Conservation (phyloP, 176 grass and related monocot species). For the Paspalum notatum region DNA sequence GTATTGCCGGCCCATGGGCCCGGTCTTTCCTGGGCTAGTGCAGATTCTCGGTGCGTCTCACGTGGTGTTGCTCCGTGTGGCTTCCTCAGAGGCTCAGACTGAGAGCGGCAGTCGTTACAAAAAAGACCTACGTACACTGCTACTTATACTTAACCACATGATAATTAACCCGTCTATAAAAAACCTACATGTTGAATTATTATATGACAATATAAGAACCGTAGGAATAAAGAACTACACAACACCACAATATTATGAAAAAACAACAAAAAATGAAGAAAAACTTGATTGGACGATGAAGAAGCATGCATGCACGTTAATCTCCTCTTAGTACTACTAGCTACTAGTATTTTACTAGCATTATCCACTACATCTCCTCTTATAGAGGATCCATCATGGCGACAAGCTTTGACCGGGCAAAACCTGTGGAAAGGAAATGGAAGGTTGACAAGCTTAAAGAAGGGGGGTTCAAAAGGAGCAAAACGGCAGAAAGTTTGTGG, state of each 20-base stretch:
- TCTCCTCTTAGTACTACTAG: not conserved
- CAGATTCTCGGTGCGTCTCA: constrained; percentile 24
- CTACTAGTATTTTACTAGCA: not conserved
- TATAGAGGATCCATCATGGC: constrained; percentile 25
- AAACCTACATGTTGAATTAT: not conserved
- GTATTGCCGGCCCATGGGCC: constrained; percentile 32
- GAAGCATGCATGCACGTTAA: not conserved
- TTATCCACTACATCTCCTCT: not conserved
- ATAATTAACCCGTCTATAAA: not conserved
- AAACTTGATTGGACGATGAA: not conserved
- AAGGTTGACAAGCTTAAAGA: constrained; percentile 56
- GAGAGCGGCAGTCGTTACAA: no score
- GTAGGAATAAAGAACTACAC: no score
- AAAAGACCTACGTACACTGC: no score
- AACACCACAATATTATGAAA: not conserved
- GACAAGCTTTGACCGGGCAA: constrained; percentile 36
- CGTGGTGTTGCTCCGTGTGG: not conserved
- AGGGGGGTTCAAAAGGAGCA: constrained; percentile 40
- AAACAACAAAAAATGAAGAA: no score
- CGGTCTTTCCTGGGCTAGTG: not conserved
- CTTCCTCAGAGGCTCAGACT: no score
- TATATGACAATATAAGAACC: not conserved
- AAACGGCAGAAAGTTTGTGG: constrained; percentile 56
- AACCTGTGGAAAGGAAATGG: constrained; percentile 36
- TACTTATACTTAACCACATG: no score